A percentile compares a stretch with the other conserved stretches of the same genome.
Conservation (phyloP, 1,139 yeast genomes). For the Saccharomyces hybrid region DNA sequence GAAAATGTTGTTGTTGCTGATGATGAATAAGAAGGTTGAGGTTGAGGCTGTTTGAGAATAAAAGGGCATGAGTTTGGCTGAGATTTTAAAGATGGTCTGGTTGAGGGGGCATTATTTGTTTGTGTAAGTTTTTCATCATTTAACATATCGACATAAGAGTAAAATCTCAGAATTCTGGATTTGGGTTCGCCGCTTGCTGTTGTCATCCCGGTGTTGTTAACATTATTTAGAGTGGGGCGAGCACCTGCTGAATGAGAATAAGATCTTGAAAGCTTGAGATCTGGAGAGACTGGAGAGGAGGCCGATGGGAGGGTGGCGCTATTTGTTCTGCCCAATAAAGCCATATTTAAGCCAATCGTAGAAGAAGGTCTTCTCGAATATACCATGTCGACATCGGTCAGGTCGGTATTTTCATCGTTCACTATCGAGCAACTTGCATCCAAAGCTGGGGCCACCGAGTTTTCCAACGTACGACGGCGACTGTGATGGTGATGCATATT, state of each 20-base stretch:
- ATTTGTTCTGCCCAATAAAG: slow-evolving; percentile 39
- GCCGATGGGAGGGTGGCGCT: slow-evolving; percentile 13
- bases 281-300: slow-evolving; percentile 8
- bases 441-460: slow-evolving; percentile 74
- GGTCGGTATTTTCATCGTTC: slow-evolving; percentile 47
- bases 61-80: slow-evolving; percentile 1
- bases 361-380: slow-evolving; percentile 55
- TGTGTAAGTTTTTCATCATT: slow-evolving; percentile 46
- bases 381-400: slow-evolving; percentile 64
- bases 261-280: slow-evolving; percentile 7
- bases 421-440: slow-evolving; percentile 69
- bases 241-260: slow-evolving; percentile 6
- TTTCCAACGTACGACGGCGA: slow-evolving; percentile 50
- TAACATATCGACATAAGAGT: slow-evolving; percentile 74
- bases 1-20: slow-evolving; percentile 13
- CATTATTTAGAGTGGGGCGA: not conserved
- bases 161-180: slow-evolving; percentile 43
- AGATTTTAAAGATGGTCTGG: slow-evolving; percentile 43
- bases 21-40: slow-evolving; percentile 8
- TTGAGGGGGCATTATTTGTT: slow-evolving; percentile 29
- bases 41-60: slow-evolving; percentile 10
- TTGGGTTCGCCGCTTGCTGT: slow-evolving; percentile 6
- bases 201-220: slow-evolving; percentile 3
- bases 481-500: slow-evolving; percentile 25
- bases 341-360: slow-evolving; percentile 52